These are phyloP conservation scores for Gastrolobium villosum DNA, from an alignment of 306 rosid species.

Conservation along the genomic window DNA sequence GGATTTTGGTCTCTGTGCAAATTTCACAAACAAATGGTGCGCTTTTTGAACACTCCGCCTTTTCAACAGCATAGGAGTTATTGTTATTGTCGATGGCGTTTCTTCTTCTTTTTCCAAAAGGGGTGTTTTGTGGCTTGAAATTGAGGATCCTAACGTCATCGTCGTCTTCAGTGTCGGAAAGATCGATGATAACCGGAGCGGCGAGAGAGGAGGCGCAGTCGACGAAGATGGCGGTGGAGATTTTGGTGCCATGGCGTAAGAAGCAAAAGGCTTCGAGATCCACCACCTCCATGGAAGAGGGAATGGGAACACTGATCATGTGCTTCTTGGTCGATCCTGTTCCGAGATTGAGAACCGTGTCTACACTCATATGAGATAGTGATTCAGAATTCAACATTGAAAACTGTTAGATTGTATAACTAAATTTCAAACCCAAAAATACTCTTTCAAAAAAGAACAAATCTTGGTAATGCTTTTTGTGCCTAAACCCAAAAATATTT, in stretches of 20 bases:
- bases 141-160: conserved; percentile 48
- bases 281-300: background rate
- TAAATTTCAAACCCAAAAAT: no score
- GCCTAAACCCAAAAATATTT: no score
- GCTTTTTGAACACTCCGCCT: conserved; percentile 36
- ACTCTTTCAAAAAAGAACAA: no score
- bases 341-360: background rate
- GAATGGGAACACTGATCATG: background rate
- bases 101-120: conserved; percentile 1
- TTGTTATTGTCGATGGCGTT: background rate
- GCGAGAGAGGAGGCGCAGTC: background rate
- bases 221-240: background rate
- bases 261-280: conserved; percentile 4
- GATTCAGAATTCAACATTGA: no score
- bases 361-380: no score
- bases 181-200: conserved; percentile 31
- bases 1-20: conserved; percentile 49
- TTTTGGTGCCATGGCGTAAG: background rate
- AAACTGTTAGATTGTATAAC: no score
- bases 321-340: background rate
- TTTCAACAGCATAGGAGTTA: no score
- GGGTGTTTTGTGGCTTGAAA: conserved; percentile 25
- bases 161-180: conserved; percentile 44
- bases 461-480: no score
- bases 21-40: conserved; percentile 50